Evolutionary conservation across 1,284 basidiomycete species (phyloP).

Genomic region (Uromyces viciae-fabae): DNA sequence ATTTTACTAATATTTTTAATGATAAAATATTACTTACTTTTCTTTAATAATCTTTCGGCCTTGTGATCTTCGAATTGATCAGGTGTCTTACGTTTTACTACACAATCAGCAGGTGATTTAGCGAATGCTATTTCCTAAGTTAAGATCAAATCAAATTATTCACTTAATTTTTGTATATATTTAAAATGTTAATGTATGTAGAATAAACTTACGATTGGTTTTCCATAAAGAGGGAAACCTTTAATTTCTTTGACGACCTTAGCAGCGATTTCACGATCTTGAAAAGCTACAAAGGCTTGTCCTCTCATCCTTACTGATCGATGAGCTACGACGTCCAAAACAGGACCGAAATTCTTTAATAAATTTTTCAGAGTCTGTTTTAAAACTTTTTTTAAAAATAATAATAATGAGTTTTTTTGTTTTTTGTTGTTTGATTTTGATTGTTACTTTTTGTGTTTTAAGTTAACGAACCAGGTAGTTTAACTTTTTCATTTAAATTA

Average conservation of each 20-base stretch:
- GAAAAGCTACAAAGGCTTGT: conserved; percentile 94
- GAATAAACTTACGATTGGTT: conserved; percentile 72
- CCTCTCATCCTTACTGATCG: conserved; percentile 91
- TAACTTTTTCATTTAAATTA: conserved; percentile 96
- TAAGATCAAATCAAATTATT: background rate
- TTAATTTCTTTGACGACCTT: conserved; percentile 87
- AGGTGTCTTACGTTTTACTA: conserved; percentile 67
- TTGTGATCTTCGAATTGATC: conserved; percentile 71
- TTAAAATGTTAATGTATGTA: conserved; percentile 45
- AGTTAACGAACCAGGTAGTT: conserved; percentile 65
- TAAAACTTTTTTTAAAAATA: conserved; percentile 64
- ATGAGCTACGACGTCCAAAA: conserved; percentile 88
- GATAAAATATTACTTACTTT: conserved; percentile 63
- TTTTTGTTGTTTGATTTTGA: background rate
- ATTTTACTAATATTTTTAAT: no score
- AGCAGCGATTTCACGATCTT: conserved; percentile 70
- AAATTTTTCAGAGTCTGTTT: conserved; percentile 81
- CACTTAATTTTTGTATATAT: background rate
- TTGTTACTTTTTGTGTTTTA: no score
- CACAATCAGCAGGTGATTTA: conserved; percentile 77
- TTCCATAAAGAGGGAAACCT: conserved; percentile 91
- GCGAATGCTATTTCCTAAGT: conserved; percentile 88
- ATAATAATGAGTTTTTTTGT: background rate
- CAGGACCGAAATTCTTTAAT: conserved; percentile 87
- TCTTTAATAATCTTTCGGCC: conserved; percentile 67